These are phyloP conservation scores for Melaleuca alternifolia DNA, from an alignment of 345 rosid genomes.

Conservation along the genomic window DNA sequence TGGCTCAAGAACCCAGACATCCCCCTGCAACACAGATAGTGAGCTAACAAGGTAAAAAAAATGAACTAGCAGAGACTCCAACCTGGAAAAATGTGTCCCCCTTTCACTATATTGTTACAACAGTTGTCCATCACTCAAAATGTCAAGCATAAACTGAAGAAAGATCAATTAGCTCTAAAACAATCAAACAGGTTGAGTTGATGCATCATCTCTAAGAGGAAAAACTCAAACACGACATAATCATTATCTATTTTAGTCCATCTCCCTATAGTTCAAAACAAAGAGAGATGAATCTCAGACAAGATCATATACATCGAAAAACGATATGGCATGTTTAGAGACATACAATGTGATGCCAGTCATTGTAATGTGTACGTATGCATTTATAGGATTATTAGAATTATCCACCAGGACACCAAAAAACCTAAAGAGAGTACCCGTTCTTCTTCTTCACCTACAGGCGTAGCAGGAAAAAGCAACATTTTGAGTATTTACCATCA, in stretches of 20 bases:
- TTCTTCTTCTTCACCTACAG: neutral
- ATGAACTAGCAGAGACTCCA: neutral
- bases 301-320: neutral
- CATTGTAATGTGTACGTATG: neutral
- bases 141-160: neutral
- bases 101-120: neutral
- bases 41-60: neutral
- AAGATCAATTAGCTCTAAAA: neutral
- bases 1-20: conserved; percentile 71
- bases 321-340: neutral
- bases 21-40: conserved; percentile 40
- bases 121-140: neutral
- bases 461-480: neutral
- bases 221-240: neutral
- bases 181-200: neutral
- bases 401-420: neutral
- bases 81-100: neutral
- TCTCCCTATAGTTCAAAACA: neutral
- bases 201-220: neutral
- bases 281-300: neutral
- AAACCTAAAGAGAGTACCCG: neutral
- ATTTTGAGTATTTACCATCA: neutral
- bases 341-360: neutral
- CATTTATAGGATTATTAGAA: neutral
- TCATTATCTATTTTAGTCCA: neutral